phyloP scores from a whole-genome alignment of 1,284 basidiomycete species.

The Ustilago vetiveriae region DNA sequence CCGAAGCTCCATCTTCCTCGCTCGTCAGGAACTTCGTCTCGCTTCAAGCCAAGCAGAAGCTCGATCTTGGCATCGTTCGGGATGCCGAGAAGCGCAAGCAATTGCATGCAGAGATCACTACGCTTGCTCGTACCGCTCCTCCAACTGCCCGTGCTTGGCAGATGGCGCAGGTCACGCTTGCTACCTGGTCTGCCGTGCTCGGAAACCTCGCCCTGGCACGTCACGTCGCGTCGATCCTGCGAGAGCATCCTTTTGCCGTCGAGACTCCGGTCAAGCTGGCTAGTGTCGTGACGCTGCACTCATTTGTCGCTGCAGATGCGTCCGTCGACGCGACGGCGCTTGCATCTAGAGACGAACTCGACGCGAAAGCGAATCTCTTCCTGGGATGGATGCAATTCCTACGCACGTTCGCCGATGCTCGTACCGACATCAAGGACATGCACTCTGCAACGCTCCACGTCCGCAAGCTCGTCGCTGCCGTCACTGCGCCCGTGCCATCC shows the following conservation, averaged over 20 bases:
- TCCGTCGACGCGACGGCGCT: neutral
- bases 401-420: conserved; percentile 32
- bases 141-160: conserved; percentile 31
- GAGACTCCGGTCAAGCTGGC: conserved; percentile 10
- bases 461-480: conserved; percentile 25
- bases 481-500: neutral
- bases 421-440: conserved; percentile 2
- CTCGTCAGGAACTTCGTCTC: conserved; percentile 19
- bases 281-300: conserved; percentile 17
- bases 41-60: conserved; percentile 29
- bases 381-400: conserved; percentile 54
- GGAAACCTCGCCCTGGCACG: conserved; percentile 47
- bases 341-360: conserved; percentile 27
- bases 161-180: conserved; percentile 51
- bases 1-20: conserved; percentile 4
- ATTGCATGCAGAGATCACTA: conserved; percentile 42
- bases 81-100: conserved; percentile 30
- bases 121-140: conserved; percentile 44
- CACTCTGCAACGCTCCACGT: conserved; percentile 20
- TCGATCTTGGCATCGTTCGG: conserved; percentile 41
- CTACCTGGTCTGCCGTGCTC: conserved; percentile 50
- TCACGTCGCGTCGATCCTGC: conserved; percentile 28
- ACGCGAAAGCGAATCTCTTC: conserved; percentile 45
- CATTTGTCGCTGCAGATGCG: conserved; percentile 6
- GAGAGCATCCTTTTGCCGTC: conserved; percentile 12